A percentile compares a stretch with the other conserved stretches of the same genome.
Evolutionary conservation across 805 yeast genomes (phyloP).

Genomic region (Yarrowia bubula): DNA sequence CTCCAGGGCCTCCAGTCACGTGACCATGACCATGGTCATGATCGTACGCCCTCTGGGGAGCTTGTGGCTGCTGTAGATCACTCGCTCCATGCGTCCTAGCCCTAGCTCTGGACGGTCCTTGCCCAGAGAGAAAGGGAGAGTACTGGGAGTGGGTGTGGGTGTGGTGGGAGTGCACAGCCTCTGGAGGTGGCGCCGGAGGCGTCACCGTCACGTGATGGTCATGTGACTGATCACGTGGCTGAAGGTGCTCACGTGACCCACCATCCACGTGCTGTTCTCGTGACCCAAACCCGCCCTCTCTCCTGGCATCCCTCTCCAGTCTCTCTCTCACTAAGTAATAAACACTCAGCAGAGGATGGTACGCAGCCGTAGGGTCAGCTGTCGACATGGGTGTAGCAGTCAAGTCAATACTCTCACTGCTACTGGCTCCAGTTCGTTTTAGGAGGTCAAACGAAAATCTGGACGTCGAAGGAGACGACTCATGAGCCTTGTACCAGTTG

Average conservation of each 20-base stretch:
- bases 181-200: conserved; percentile 3
- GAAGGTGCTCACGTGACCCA: too few relatives aligned
- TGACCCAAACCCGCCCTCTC: neutral
- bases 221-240: neutral
- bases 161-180: conserved; percentile 18
- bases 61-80: neutral
- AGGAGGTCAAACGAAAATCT: conserved; percentile 28
- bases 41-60: conserved; percentile 12
- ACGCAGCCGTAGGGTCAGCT: conserved; percentile 76
- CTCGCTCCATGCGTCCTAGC: conserved; percentile 10
- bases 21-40: conserved; percentile 7
- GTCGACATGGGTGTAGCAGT: conserved; percentile 8
- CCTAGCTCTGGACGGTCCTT: conserved; percentile 12
- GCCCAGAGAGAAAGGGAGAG: conserved; percentile 14
- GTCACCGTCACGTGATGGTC: neutral
- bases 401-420: neutral
- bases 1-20: too few relatives aligned
- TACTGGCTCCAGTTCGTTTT: conserved; percentile 24
- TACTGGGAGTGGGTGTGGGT: conserved; percentile 13
- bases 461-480: neutral
- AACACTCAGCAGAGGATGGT: conserved; percentile 83
- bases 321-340: conserved; percentile 86
- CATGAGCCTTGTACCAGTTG: conserved; percentile 53
- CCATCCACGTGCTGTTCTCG: too few relatives aligned
- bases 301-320: conserved; percentile 64